A percentile compares a stretch with the other conserved stretches of the same genome.
Conservation (phyloP, 441 rosid species). For the Hypseocharis bilobata region DNA sequence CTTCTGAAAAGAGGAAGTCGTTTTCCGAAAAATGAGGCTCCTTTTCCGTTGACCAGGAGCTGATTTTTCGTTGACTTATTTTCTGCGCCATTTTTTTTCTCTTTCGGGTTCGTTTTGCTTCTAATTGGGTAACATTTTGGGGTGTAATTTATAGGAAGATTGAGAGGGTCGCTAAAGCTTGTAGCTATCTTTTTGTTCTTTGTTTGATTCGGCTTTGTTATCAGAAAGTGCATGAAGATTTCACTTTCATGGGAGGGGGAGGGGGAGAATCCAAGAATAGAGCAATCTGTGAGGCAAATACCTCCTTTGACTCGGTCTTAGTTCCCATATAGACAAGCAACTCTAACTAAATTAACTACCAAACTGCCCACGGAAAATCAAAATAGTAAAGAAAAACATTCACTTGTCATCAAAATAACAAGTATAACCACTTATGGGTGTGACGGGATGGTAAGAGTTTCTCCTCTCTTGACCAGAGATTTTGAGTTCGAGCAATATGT, state of each 20-base stretch:
- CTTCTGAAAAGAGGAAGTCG: not conserved
- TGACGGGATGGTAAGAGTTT: no score
- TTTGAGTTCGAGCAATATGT: no score
- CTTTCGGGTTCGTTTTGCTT: not conserved
- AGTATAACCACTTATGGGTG: not conserved
- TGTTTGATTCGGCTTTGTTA: constrained; percentile 25
- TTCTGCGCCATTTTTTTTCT: not conserved
- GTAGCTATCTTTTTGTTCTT: constrained; percentile 21
- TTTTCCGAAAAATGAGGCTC: no score
- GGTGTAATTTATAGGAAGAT: not conserved
- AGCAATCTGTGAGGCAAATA: constrained; percentile 2
- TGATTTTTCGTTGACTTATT: no score
- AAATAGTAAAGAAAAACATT: not conserved
- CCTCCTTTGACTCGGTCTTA: constrained; percentile 14
- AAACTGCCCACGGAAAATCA: not conserved
- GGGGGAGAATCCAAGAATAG: constrained; percentile 17
- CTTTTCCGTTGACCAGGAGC: no score
- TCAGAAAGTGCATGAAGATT: not conserved
- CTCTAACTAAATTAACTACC: constrained; percentile 1
- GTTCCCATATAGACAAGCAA: not conserved
- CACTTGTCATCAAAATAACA: no score
- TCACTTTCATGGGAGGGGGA: constrained; percentile 22
- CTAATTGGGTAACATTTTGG: not conserved
- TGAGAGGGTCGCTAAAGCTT: constrained; percentile 12
- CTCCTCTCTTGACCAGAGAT: no score